phyloP scores from a whole-genome alignment of 2,329 filamentous ascomycete species.

The Xylariaceae sp. region DNA sequence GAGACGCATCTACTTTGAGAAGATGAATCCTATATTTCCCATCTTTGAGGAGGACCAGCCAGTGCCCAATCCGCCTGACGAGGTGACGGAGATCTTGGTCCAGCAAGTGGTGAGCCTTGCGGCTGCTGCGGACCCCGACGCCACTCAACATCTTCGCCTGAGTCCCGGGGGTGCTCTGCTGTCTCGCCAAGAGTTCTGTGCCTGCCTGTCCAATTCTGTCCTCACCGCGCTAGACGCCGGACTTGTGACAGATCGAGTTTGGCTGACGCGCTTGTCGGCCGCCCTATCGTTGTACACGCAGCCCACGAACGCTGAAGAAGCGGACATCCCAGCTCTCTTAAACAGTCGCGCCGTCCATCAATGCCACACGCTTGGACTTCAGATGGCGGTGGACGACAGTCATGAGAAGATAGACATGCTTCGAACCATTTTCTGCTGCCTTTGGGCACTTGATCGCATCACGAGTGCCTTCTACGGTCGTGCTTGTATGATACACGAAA shows the following conservation, averaged over 20 bases:
- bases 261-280: slow-evolving; percentile 60
- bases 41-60: slow-evolving; percentile 52
- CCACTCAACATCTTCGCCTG: slow-evolving; percentile 54
- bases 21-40: slow-evolving; percentile 62
- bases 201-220: slow-evolving; percentile 55
- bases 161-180: slow-evolving; percentile 49
- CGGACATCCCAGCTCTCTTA: slow-evolving; percentile 60
- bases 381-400: slow-evolving; percentile 50
- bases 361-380: slow-evolving; percentile 62
- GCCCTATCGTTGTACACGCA: slow-evolving; percentile 67
- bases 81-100: slow-evolving; percentile 49
- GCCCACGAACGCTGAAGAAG: slow-evolving; percentile 58
- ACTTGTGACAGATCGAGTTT: slow-evolving; percentile 59
- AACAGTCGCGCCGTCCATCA: slow-evolving; percentile 63
- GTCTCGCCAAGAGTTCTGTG: slow-evolving; percentile 55
- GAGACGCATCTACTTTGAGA: slow-evolving; percentile 55
- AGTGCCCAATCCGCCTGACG: slow-evolving; percentile 37
- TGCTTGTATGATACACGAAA: slow-evolving; percentile 65
- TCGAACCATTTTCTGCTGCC: slow-evolving; percentile 58
- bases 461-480: slow-evolving; percentile 66
- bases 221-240: slow-evolving; percentile 59
- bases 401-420: slow-evolving; percentile 50
- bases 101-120: slow-evolving; percentile 63
- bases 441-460: slow-evolving; percentile 67
- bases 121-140: slow-evolving; percentile 57